Conservation (phyloP, 2,329 filamentous ascomycete genomes). For the Pezicula radicicola region DNA sequence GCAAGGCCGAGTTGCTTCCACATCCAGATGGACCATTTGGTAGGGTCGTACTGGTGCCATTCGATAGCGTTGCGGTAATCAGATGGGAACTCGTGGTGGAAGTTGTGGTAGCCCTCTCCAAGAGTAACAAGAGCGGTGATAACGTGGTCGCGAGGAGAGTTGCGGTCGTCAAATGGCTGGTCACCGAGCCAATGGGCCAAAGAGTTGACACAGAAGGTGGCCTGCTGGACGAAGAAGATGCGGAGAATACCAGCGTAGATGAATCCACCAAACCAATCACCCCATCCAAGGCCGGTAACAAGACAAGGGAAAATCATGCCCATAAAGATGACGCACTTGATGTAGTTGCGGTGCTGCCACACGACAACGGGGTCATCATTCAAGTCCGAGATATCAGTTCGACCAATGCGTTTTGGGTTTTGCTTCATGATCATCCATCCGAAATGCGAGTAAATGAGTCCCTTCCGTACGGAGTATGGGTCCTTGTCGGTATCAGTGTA, state of each 20-base stretch:
- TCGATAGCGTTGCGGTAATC: constrained; percentile 91
- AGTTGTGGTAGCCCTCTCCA: constrained; percentile 91
- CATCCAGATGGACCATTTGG: constrained; percentile 83
- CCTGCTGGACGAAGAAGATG: constrained; percentile 88
- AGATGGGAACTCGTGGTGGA: constrained; percentile 91
- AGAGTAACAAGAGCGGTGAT: constrained; percentile 83
- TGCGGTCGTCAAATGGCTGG: constrained; percentile 89
- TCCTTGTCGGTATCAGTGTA: constrained; percentile 94
- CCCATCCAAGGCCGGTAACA: constrained; percentile 75
- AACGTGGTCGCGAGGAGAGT: constrained; percentile 85
- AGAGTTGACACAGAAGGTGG: constrained; percentile 91
- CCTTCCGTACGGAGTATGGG: constrained; percentile 87
- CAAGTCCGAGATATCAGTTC: constrained; percentile 83
- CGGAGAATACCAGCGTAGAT: constrained; percentile 83
- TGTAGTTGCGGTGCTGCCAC: constrained; percentile 85
- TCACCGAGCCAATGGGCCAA: constrained; percentile 89
- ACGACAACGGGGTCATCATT: constrained; percentile 84
- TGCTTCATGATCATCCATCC: constrained; percentile 95
- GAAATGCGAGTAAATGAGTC: constrained; percentile 77
- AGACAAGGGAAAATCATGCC: constrained; percentile 72
- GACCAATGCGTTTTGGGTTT: constrained; percentile 84
- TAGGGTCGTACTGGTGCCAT: constrained; percentile 90
- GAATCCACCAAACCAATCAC: constrained; percentile 78
- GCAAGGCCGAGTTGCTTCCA: constrained; percentile 85
- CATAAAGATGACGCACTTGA: constrained; percentile 77